Evolutionary conservation across 106 monocot genomes (phyloP), one percentile per base, ranked within the genome.

Genomic region (Ottelia alismoides): DNA sequence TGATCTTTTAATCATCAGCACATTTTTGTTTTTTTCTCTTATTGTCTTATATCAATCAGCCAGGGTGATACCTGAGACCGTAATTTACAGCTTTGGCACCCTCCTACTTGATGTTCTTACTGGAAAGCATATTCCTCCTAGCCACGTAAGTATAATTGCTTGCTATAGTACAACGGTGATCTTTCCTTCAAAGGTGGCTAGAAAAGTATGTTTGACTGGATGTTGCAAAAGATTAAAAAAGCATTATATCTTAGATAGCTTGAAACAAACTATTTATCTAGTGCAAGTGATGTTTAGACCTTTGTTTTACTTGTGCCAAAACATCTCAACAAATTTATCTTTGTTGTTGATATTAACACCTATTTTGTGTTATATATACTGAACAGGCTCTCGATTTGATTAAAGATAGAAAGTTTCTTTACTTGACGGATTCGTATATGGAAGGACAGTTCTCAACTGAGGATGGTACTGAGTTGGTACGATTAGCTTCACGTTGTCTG

Each of bases 21-120:
- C n/a, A n/a, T n/a, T n/a, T n/a, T n/a, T n/a, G n/a, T n/a, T n/a
- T n/a, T n/a, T n/a, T n/a, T n/a, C n/a, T n/a, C n/a, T n/a, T n/a
- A n/a, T n/a, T n/a, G n/a, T n/a, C n/a, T n/a, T n/a, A n/a, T n/a
- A n/a, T 27, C 46, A 45, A 3, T 31, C 28, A 81, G 81, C 76
- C 51, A 65, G 76, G 62, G 71, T 81, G 47, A 81, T 76, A 43
- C 69, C 72, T 52, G 81, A 81, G 70, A 81, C 76, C 66, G 81
- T 81, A 40, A 73, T 72, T 27, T 81, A 76, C 47, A 81, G 81
- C 65, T 81, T 81, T 76, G 81, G 81, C 12, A 76, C 81, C 30
- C 60, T 81, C 28, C 48, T 81, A 31, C 65, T 81, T 18, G 81
- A 81, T 57, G 72, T 81, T 61, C 76, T 81, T 45, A 81, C 76